Conservation (phyloP, 2,329 filamentous ascomycete species). For the Exophiala sp. region DNA sequence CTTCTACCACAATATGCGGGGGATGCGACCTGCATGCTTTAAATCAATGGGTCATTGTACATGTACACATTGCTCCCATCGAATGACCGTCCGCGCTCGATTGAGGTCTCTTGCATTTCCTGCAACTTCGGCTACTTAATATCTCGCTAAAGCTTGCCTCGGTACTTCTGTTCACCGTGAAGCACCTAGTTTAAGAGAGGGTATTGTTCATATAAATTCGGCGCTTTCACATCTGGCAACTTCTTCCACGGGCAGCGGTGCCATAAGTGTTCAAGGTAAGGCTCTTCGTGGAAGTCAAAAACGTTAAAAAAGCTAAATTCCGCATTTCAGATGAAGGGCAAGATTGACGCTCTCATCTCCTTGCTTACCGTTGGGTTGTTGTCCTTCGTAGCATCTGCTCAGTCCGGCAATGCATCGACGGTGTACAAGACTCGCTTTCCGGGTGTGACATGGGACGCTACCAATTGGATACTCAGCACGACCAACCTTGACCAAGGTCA, state of each 20-base stretch:
- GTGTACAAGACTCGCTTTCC: conserved; percentile 50
- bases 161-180: too few species aligned
- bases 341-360: background rate
- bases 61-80: too few species aligned
- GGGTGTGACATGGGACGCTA: conserved; percentile 57
- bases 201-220: too few species aligned
- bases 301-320: background rate
- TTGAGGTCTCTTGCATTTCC: too few species aligned
- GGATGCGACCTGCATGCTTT: too few species aligned
- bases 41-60: too few species aligned
- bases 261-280: background rate
- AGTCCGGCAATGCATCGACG: conserved; percentile 19
- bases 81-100: too few species aligned
- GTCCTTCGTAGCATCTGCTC: conserved; percentile 6
- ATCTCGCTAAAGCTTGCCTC: too few species aligned
- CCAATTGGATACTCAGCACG: conserved; percentile 55
- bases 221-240: too few species aligned
- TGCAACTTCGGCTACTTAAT: too few species aligned
- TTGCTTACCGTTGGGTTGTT: conserved; percentile 5
- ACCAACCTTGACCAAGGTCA: conserved; percentile 54
- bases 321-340: conserved; percentile 6
- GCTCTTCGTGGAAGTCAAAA: background rate
- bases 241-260: background rate
- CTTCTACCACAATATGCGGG: too few species aligned
- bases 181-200: too few species aligned